Conservation (phyloP, 177 flowering plant species). For the Vitis hybrid region DNA sequence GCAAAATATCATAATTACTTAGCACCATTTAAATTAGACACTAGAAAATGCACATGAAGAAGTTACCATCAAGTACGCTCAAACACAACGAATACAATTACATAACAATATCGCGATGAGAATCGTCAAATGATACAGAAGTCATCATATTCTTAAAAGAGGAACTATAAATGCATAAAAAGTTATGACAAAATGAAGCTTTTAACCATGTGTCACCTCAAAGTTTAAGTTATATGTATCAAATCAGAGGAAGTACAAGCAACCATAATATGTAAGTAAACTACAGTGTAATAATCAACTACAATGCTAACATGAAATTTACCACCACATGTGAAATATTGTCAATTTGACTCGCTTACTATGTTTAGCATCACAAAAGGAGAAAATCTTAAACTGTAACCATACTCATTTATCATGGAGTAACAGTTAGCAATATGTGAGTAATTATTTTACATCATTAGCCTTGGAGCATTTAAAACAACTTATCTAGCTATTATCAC, state of each 20-base stretch:
- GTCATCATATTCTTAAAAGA: background rate
- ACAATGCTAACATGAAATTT: background rate
- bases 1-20: background rate
- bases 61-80: background rate
- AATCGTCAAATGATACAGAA: background rate
- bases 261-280: background rate
- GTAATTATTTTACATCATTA: no score
- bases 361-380: background rate
- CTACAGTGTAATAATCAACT: background rate
- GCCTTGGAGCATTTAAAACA: no score
- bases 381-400: background rate
- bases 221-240: background rate
- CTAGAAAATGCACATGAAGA: background rate
- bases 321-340: background rate
- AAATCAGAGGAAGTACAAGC: no score
- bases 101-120: background rate
- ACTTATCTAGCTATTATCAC: no score
- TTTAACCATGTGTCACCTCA: no score
- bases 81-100: background rate
- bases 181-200: no score
- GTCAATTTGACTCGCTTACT: background rate
- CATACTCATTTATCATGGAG: background rate
- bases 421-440: background rate
- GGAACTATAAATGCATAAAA: no score
- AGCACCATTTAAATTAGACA: background rate